These are phyloP conservation scores for Salix brachista DNA, from an alignment of 345 rosid species.

Conservation along the genomic window DNA sequence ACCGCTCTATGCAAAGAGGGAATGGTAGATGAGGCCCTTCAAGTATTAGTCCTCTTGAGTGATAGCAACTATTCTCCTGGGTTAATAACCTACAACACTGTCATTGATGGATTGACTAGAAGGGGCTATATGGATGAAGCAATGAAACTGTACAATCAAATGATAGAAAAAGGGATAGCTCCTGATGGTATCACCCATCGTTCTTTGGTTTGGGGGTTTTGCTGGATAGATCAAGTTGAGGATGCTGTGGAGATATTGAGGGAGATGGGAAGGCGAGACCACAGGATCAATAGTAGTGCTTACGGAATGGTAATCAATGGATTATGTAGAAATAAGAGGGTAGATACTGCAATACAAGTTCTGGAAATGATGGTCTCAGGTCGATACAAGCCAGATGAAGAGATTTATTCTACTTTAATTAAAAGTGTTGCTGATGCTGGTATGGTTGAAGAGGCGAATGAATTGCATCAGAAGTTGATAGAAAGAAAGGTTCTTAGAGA, in stretches of 20 bases:
- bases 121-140: slow-evolving; percentile 54
- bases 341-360: slow-evolving; percentile 61
- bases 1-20: slow-evolving; percentile 66
- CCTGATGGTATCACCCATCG: slow-evolving; percentile 80
- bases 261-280: slow-evolving; percentile 50
- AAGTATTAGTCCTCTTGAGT: slow-evolving; percentile 42
- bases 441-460: slow-evolving; percentile 54
- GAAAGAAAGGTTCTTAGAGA: slow-evolving; percentile 35
- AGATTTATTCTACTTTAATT: slow-evolving; percentile 36
- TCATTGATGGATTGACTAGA: slow-evolving; percentile 68
- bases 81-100: slow-evolving; percentile 62
- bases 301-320: slow-evolving; percentile 52
- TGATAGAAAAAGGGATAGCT: slow-evolving; percentile 47
- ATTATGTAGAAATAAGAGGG: slow-evolving; percentile 53
- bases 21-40: slow-evolving; percentile 60
- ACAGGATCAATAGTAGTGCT: slow-evolving; percentile 39
- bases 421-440: slow-evolving; percentile 56
- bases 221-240: slow-evolving; percentile 40
- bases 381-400: slow-evolving; percentile 47
- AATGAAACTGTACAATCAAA: slow-evolving; percentile 41
- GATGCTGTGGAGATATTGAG: slow-evolving; percentile 55
- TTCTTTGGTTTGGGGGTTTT: slow-evolving; percentile 64
- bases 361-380: slow-evolving; percentile 63
- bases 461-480: slow-evolving; percentile 47
- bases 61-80: slow-evolving; percentile 51